Base-by-base conservation (phyloP, 1,139 yeast genomes). In the Kazachstania sp. region DNA sequence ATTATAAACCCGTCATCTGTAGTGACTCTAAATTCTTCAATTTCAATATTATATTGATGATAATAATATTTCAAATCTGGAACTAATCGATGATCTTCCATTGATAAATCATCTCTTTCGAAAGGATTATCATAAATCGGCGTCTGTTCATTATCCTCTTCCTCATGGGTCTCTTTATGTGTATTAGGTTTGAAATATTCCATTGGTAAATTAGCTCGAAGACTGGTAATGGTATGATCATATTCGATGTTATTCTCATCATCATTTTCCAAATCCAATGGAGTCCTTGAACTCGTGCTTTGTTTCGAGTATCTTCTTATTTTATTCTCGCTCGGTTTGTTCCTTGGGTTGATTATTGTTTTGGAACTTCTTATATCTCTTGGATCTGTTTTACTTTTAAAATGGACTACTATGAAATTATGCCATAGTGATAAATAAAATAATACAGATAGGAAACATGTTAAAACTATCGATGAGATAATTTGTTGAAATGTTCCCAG, bases 1-100 rank as follows among this genome's bases (percentile, higher is more conserved):
- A 92, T 66, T 1, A 78, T 70, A 62, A 77, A 88, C 2, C 97
- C 97, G 65, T 92, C 97, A 15, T 73, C 71, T 0, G 97, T 90
- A 5, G 76, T 71, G 1, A 88, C 72, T 23, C 71, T 73, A 59
- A 77, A 78, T 49, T 75, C 81, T 46, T 73, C 74, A 35, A 87
- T 69, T 29, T 75, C 81, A 30, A 85, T 68, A 1, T 80, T 83
- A 49, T 82, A 68, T 43, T 81, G 73, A 41, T 70, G 67, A 12
- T 84, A 80, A 61, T 88, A 90, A 62, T 85, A 87, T 30, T 75
- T 65, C 48, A 88, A 66, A 54, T 79, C 79, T 5, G 75, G 69
- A 1, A 69, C 70, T 15, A 76, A 65, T 48, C 60, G 62, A 18
- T 58, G 48, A 46, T 70, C 73, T 39, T 61, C 65, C 9, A 56